Conservation (phyloP, 2,329 filamentous ascomycete species). For the Ophiostoma piceae region DNA sequence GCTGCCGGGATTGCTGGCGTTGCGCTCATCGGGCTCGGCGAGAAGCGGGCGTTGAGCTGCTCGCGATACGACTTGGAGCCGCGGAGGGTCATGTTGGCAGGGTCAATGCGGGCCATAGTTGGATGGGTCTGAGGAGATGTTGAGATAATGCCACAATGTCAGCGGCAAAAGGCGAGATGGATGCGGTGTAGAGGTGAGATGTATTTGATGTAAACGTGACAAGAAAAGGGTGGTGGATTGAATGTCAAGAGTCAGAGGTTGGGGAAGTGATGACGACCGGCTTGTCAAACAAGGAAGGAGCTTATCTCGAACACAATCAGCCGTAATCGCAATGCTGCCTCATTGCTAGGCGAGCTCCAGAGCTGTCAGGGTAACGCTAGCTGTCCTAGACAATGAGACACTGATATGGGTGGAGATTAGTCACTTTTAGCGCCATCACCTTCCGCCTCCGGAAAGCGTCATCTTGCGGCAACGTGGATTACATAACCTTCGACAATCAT, state of each 20-base stretch:
- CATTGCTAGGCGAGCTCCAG: background rate
- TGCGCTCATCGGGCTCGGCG: slow-evolving; percentile 10
- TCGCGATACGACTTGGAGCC: slow-evolving; percentile 20
- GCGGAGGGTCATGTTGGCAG: slow-evolving; percentile 11
- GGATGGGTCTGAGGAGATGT: background rate
- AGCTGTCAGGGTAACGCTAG: slow-evolving; percentile 15
- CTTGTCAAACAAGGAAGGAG: slow-evolving; percentile 12
- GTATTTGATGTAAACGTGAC: background rate
- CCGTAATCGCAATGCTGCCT: slow-evolving; percentile 13
- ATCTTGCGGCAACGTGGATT: background rate
- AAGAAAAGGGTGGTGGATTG: background rate
- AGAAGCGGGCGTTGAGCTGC: slow-evolving; percentile 19
- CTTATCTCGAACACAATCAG: slow-evolving; percentile 9
- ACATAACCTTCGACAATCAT: background rate
- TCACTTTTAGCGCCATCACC: background rate
- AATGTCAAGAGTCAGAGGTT: background rate
- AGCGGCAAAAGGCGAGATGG: background rate
- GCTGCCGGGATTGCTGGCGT: background rate
- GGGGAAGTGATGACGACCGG: background rate
- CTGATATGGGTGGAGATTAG: background rate
- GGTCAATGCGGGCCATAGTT: slow-evolving; percentile 16
- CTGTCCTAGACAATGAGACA: background rate
- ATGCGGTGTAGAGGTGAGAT: background rate
- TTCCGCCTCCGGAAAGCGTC: slow-evolving; percentile 5
- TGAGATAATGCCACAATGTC: background rate